A percentile compares a stretch with the other conserved stretches of the same genome.
Evolutionary conservation across 164 flowering plant species (phyloP).

Genomic region (Litsea cubeba): DNA sequence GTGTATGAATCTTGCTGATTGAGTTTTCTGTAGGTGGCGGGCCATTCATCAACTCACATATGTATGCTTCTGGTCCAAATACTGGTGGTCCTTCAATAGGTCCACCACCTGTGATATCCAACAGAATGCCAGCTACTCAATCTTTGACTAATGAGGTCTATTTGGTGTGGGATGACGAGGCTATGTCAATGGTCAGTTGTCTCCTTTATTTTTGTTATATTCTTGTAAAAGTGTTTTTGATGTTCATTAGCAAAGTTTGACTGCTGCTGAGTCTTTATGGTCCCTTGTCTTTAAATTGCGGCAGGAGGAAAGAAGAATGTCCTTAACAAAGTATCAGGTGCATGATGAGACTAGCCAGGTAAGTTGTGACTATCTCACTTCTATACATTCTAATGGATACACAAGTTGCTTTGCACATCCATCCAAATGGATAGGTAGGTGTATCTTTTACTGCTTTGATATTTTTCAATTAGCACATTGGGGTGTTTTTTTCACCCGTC

Average conservation of each 20-base stretch:
- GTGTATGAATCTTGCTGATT: background rate
- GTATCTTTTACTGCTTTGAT: slow-evolving; percentile 30
- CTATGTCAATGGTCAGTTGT: slow-evolving; percentile 93
- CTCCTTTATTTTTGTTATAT: background rate
- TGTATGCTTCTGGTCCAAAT: slow-evolving; percentile 97
- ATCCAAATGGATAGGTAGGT: slow-evolving; percentile 49
- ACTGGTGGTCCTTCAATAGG: slow-evolving; percentile 96
- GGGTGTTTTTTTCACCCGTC: no score
- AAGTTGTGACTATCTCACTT: slow-evolving; percentile 53
- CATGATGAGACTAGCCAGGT: slow-evolving; percentile 99
- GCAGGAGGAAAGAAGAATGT: slow-evolving; percentile 98
- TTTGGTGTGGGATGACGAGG: slow-evolving; percentile 98
- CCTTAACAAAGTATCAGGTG: slow-evolving; percentile 91
- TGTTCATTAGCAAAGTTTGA: background rate
- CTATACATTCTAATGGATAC: slow-evolving; percentile 24
- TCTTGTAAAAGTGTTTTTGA: background rate
- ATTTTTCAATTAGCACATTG: slow-evolving; percentile 4
- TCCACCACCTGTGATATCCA: slow-evolving; percentile 92
- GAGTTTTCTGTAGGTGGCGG: slow-evolving; percentile 35
- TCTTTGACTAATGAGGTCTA: slow-evolving; percentile 83
- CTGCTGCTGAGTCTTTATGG: background rate
- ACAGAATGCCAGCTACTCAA: slow-evolving; percentile 68
- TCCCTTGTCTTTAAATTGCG: slow-evolving; percentile 3
- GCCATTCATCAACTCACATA: slow-evolving; percentile 49
- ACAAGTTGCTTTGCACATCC: slow-evolving; percentile 36